Evolutionary conservation across 257 asterid species (phyloP).

Genomic region (Solanum peruvianum): DNA sequence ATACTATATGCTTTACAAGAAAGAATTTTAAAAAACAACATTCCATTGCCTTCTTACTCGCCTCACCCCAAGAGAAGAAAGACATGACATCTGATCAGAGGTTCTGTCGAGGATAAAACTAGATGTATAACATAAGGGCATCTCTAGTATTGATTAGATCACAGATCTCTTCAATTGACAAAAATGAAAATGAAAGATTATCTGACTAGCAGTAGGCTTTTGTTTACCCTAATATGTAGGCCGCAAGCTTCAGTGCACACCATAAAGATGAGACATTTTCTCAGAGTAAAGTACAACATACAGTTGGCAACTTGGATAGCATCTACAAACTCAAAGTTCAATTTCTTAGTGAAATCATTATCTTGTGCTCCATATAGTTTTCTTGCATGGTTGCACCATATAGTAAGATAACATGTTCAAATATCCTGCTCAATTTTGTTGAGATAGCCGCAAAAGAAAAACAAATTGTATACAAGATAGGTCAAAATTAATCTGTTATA

Average conservation of each 20-base stretch:
- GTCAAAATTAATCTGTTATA: background rate
- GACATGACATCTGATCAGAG: background rate
- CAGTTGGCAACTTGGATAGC: background rate
- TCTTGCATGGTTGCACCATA: background rate
- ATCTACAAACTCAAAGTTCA: background rate
- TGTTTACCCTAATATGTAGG: background rate
- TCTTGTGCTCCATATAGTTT: background rate
- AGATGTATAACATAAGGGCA: background rate
- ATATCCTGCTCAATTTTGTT: background rate
- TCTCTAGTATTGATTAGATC: background rate
- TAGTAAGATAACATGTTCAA: background rate
- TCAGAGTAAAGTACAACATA: background rate
- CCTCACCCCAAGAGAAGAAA: background rate
- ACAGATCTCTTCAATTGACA: background rate
- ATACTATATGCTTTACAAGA: background rate
- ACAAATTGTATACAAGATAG: background rate
- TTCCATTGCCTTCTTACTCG: background rate
- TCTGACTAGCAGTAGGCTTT: background rate
- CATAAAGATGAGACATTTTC: background rate
- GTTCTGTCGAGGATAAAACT: background rate
- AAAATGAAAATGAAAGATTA: background rate
- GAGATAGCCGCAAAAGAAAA: background rate
- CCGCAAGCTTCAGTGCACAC: background rate
- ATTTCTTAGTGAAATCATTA: background rate
- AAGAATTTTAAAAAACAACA: background rate